Conservation (phyloP, 495 filamentous ascomycete genomes). For the Aspergillus indologenus region DNA sequence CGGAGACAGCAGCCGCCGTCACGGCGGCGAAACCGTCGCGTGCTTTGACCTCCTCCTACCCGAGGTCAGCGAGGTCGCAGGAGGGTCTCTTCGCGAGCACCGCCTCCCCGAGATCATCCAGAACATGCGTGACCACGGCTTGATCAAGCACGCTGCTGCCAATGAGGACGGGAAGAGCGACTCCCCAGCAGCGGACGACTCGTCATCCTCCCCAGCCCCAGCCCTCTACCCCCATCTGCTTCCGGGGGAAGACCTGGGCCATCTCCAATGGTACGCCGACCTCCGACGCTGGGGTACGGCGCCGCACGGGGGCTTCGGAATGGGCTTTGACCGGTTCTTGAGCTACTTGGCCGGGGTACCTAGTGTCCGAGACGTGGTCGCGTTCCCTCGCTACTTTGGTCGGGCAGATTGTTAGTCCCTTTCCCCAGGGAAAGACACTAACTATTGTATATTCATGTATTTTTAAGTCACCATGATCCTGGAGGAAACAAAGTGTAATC, state of each 20-base stretch:
- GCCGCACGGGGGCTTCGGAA: slow-evolving; percentile 93
- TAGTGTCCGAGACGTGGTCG: slow-evolving; percentile 81
- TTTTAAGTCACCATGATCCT: too few relatives aligned
- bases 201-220: neutral
- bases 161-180: slow-evolving; percentile 8
- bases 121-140: slow-evolving; percentile 67
- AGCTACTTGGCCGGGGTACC: slow-evolving; percentile 79
- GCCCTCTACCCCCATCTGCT: slow-evolving; percentile 39
- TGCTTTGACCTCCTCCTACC: slow-evolving; percentile 96
- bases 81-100: slow-evolving; percentile 92
- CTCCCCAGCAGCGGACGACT: slow-evolving; percentile 7
- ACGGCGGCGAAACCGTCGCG: slow-evolving; percentile 61
- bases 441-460: too few relatives aligned
- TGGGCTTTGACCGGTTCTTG: slow-evolving; percentile 89
- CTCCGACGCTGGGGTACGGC: slow-evolving; percentile 89
- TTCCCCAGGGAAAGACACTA: neutral
- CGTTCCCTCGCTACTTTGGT: slow-evolving; percentile 89
- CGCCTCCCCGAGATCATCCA: slow-evolving; percentile 64
- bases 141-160: slow-evolving; percentile 34
- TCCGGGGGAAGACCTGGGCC: slow-evolving; percentile 47
- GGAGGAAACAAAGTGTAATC: too few relatives aligned
- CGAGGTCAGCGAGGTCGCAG: slow-evolving; percentile 82
- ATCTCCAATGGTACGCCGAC: slow-evolving; percentile 90
- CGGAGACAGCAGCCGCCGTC: neutral
- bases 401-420: slow-evolving; percentile 74